Evolutionary conservation across 2,329 filamentous ascomycete species (phyloP).

Genomic region (Hymenoscyphus scutula): DNA sequence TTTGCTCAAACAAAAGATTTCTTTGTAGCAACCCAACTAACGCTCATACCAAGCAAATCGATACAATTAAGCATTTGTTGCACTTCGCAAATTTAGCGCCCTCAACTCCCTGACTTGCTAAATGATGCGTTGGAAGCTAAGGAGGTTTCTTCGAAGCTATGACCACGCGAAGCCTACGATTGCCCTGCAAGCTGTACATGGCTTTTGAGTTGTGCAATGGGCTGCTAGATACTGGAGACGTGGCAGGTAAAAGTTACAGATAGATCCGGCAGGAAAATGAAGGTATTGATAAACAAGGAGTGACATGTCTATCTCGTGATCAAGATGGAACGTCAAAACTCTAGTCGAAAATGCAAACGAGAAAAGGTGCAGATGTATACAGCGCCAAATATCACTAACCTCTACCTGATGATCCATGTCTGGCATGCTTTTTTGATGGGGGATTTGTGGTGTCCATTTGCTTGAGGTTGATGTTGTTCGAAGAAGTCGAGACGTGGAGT

Average conservation of each 20-base stretch:
- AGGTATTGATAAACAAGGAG: neutral
- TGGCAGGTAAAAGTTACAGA: neutral
- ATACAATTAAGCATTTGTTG: constrained; percentile 17
- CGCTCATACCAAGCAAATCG: neutral
- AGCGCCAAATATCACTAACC: neutral
- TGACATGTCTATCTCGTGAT: neutral
- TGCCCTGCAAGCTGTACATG: neutral
- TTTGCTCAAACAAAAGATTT: neutral
- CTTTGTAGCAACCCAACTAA: constrained; percentile 6
- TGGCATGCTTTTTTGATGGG: neutral
- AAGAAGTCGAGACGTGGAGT: neutral
- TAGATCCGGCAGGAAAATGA: neutral
- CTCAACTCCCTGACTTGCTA: constrained; percentile 3
- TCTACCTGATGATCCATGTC: neutral
- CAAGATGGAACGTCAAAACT: constrained; percentile 1
- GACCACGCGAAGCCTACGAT: neutral
- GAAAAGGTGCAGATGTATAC: neutral
- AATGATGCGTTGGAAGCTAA: constrained; percentile 2
- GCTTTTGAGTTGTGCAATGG: neutral
- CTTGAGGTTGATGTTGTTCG: neutral
- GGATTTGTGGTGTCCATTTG: constrained; percentile 1
- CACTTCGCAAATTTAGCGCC: constrained; percentile 18
- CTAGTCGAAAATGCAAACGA: neutral
- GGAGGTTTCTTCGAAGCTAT: constrained; percentile 13
- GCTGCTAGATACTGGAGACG: neutral